A percentile compares a stretch with the other conserved stretches of the same genome.
Evolutionary conservation across 495 filamentous ascomycete genomes (phyloP).

Genomic region (Staphylotrichum longicolle): DNA sequence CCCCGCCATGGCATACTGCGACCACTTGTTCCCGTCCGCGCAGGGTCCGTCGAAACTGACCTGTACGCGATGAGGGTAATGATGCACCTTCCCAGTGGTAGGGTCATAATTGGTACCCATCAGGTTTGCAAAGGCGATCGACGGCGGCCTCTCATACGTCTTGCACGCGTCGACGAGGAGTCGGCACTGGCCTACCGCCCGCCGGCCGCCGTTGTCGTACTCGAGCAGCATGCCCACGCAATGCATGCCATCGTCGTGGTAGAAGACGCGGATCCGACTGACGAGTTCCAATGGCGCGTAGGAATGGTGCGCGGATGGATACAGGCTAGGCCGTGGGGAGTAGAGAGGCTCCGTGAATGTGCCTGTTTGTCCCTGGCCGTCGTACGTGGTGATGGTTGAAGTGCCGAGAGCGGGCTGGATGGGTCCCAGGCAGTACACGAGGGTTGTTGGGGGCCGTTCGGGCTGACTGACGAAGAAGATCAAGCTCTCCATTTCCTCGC

Average conservation of each 20-base stretch:
- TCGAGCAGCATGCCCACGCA: slow-evolving; percentile 10
- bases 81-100: no score
- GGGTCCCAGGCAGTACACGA: background rate
- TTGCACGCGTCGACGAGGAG: background rate
- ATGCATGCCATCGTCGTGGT: background rate
- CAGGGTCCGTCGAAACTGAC: background rate
- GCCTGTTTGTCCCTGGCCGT: background rate
- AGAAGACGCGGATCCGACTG: background rate
- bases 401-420: background rate
- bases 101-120: no score
- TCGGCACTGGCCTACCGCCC: slow-evolving; percentile 6
- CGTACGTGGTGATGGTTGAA: background rate
- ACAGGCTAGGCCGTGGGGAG: background rate
- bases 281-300: slow-evolving; percentile 7
- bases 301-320: background rate
- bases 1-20: slow-evolving; percentile 1
- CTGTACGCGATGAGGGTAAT: no score
- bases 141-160: background rate
- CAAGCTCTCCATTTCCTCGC: background rate
- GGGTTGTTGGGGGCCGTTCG: background rate
- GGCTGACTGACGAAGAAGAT: background rate
- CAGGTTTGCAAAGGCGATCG: background rate
- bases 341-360: background rate
- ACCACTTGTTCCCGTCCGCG: background rate
- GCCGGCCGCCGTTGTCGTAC: slow-evolving; percentile 7